phyloP scores from a whole-genome alignment of 257 asterid species.

The Plantago elongata region DNA sequence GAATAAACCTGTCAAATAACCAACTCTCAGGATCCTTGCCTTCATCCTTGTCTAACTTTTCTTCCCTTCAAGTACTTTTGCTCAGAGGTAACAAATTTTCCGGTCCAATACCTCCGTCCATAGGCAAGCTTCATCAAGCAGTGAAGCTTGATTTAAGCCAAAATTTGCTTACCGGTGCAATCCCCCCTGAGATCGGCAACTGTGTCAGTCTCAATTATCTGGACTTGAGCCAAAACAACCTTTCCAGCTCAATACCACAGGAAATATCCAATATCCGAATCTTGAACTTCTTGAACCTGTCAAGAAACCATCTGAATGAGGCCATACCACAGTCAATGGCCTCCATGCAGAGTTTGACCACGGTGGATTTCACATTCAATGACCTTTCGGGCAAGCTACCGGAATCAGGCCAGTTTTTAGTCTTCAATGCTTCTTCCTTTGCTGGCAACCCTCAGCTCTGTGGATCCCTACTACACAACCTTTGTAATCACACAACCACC shows the following conservation, averaged over 20 bases:
- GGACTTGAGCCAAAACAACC: slow-evolving; percentile 74
- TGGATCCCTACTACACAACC: slow-evolving; percentile 54
- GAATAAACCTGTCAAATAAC: slow-evolving; percentile 73
- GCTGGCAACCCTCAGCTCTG: slow-evolving; percentile 83
- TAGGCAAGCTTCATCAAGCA: slow-evolving; percentile 62
- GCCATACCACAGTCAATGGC: slow-evolving; percentile 60
- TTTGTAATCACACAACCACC: slow-evolving; percentile 42
- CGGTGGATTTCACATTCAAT: slow-evolving; percentile 88
- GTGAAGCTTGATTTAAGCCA: slow-evolving; percentile 67
- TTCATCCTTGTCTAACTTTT: slow-evolving; percentile 51
- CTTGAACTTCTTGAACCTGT: slow-evolving; percentile 70
- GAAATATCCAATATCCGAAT: slow-evolving; percentile 57
- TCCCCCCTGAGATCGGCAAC: slow-evolving; percentile 60
- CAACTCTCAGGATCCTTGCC: slow-evolving; percentile 68
- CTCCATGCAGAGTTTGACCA: slow-evolving; percentile 79
- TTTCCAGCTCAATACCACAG: slow-evolving; percentile 66
- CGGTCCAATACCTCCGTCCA: slow-evolving; percentile 67
- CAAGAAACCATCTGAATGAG: slow-evolving; percentile 64
- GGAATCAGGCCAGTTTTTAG: slow-evolving; percentile 72
- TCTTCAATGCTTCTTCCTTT: slow-evolving; percentile 69
- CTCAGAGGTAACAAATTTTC: slow-evolving; percentile 66
- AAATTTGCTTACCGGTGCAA: slow-evolving; percentile 56
- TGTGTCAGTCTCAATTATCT: slow-evolving; percentile 71
- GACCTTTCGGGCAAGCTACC: slow-evolving; percentile 79
- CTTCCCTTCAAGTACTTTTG: slow-evolving; percentile 64